These are phyloP conservation scores for Exserohilum rostratum DNA, from an alignment of 2,329 filamentous ascomycete species.

Conservation along the genomic window DNA sequence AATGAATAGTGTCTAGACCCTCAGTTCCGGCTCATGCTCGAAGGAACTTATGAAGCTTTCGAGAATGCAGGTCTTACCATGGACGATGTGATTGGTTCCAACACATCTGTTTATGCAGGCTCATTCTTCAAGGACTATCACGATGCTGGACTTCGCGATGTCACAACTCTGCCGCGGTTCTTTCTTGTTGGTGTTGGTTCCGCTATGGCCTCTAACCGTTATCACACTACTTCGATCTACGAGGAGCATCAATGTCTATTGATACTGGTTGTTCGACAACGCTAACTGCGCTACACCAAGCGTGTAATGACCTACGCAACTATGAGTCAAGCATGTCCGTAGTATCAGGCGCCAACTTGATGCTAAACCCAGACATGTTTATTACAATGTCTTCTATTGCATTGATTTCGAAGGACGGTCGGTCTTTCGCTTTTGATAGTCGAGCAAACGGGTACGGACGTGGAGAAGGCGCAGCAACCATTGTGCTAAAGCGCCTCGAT, in stretches of 20 bases:
- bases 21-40: conserved; percentile 31
- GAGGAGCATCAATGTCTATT: conserved; percentile 18
- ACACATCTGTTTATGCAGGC: conserved; percentile 25
- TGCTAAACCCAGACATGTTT: conserved; percentile 23
- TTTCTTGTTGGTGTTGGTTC: neutral
- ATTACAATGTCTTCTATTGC: neutral
- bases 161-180: neutral
- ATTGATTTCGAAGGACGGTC: conserved; percentile 16
- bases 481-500: conserved; percentile 35
- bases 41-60: conserved; percentile 44
- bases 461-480: conserved; percentile 32
- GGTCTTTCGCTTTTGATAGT: conserved; percentile 35
- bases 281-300: conserved; percentile 20
- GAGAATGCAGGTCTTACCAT: conserved; percentile 37
- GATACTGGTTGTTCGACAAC: conserved; percentile 30
- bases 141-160: conserved; percentile 12
- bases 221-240: conserved; percentile 18
- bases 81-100: conserved; percentile 14
- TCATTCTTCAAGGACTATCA: conserved; percentile 1
- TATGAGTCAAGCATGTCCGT: conserved; percentile 39
- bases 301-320: conserved; percentile 22
- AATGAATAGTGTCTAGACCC: conserved; percentile 26
- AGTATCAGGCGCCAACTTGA: conserved; percentile 47
- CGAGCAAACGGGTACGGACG: conserved; percentile 35
- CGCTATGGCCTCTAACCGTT: conserved; percentile 18